A percentile compares a stretch with the other conserved stretches of the same genome.
These are phyloP conservation scores for Nemania sp. DNA, from an alignment of 2,329 filamentous ascomycete genomes.

Conservation along the genomic window DNA sequence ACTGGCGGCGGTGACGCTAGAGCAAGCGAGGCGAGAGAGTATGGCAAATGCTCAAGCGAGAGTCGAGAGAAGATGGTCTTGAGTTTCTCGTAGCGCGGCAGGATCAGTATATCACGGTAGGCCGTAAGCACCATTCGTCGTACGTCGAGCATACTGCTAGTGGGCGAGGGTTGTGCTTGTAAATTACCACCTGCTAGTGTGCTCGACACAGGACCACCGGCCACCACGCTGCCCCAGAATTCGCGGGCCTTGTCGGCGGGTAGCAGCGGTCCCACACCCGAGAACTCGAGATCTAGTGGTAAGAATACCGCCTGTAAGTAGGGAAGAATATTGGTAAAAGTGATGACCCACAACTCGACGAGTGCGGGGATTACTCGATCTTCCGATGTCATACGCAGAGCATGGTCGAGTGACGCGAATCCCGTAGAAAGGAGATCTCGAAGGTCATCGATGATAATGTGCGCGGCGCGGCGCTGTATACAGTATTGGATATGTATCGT, in stretches of 20 bases:
- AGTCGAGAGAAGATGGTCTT: conserved; percentile 92
- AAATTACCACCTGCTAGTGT: conserved; percentile 45
- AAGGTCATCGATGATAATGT: conserved; percentile 79
- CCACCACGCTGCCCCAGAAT: conserved; percentile 85
- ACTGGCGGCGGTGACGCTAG: conserved; percentile 66
- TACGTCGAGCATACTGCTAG: conserved; percentile 77
- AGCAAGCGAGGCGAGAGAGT: conserved; percentile 63
- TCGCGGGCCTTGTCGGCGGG: conserved; percentile 82
- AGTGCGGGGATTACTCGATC: conserved; percentile 90
- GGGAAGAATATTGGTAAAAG: conserved; percentile 89
- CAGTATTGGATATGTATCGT: conserved; percentile 82
- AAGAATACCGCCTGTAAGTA: conserved; percentile 97
- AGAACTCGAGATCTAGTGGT: conserved; percentile 92
- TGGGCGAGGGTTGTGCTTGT: conserved; percentile 60
- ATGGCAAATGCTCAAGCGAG: conserved; percentile 80
- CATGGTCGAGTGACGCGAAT: conserved; percentile 87
- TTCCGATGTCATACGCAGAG: conserved; percentile 81
- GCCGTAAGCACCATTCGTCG: conserved; percentile 88
- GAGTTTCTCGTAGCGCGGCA: conserved; percentile 88
- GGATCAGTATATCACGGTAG: conserved; percentile 88
- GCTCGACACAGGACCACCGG: conserved; percentile 51
- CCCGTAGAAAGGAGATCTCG: conserved; percentile 82
- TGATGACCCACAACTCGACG: conserved; percentile 93
- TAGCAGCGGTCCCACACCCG: conserved; percentile 84
- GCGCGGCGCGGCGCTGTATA: conserved; percentile 77